Evolutionary conservation across 1,139 yeast species (phyloP).

Genomic region (Debaryomyces psychrophilus): DNA sequence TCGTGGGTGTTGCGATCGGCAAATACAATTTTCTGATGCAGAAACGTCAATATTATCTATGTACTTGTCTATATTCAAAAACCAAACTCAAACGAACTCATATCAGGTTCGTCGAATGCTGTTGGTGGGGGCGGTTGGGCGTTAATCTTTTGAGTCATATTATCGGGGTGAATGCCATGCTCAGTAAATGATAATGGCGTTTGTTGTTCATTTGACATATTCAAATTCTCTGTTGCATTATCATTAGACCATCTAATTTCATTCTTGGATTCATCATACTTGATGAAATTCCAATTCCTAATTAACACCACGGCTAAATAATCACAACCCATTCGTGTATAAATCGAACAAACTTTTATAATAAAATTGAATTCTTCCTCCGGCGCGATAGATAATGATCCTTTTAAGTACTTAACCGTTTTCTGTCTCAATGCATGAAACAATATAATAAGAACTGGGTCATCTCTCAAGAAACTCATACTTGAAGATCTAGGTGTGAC

Average conservation of each 20-base stretch:
- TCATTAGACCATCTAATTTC: conserved; percentile 14
- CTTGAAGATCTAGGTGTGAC: conserved; percentile 25
- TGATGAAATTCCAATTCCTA: conserved; percentile 67
- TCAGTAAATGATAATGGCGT: conserved; percentile 3
- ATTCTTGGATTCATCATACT: conserved; percentile 19
- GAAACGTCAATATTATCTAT: not conserved
- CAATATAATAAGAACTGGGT: conserved; percentile 75
- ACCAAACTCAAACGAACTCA: conserved; percentile 76
- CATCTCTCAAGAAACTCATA: conserved; percentile 60
- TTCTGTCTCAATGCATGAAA: conserved; percentile 62
- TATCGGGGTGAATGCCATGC: conserved; percentile 8
- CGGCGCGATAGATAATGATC: conserved; percentile 50
- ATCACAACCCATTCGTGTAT: conserved; percentile 91
- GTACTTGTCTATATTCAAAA: conserved; percentile 25
- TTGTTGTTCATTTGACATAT: not conserved
- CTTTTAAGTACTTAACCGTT: conserved; percentile 49
- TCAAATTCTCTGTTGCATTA: not conserved
- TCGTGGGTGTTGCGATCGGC: conserved; percentile 13
- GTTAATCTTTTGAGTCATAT: conserved; percentile 8
- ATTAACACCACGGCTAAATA: conserved; percentile 66
- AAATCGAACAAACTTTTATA: conserved; percentile 63
- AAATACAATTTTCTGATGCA: conserved; percentile 13
- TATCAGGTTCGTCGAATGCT: conserved; percentile 75
- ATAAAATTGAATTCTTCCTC: conserved; percentile 63
- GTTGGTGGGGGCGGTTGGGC: conserved; percentile 50